Conservation (phyloP, 2,329 filamentous ascomycete genomes). For the Aureobasidium vineae region DNA sequence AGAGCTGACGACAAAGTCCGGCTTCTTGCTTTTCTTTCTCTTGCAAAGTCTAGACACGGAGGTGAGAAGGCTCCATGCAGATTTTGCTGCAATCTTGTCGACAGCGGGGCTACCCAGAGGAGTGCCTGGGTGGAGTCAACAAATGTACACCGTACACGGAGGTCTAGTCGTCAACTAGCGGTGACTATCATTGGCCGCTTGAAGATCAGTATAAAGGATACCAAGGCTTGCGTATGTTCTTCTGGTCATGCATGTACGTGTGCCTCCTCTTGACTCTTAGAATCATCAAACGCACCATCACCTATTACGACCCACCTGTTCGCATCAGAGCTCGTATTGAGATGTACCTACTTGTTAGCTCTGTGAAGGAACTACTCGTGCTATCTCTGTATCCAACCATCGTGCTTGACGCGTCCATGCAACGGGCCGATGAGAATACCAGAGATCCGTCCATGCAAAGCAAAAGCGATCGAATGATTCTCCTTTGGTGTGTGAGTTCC, state of each 20-base stretch:
- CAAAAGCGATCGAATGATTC: background rate
- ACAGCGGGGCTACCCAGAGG: background rate
- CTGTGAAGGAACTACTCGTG: constrained; percentile 3
- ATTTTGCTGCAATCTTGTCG: constrained; percentile 10
- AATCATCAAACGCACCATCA: background rate
- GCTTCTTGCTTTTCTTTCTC: background rate
- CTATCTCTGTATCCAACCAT: constrained; percentile 1
- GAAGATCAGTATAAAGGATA: background rate
- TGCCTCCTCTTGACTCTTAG: background rate
- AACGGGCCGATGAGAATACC: background rate
- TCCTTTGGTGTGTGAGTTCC: background rate
- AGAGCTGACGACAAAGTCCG: constrained; percentile 4
- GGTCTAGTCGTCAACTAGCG: background rate
- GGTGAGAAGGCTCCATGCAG: constrained; percentile 17
- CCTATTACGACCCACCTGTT: constrained; percentile 15
- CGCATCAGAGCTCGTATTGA: constrained; percentile 14
- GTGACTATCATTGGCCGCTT: background rate
- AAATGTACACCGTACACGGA: background rate
- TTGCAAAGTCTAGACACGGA: constrained; percentile 9
- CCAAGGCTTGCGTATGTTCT: background rate
- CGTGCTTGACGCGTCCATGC: constrained; percentile 3
- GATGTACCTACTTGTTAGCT: constrained; percentile 14
- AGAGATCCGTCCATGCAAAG: background rate
- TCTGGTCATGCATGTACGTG: constrained; percentile 5
- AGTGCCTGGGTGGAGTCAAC: background rate